Conservation (phyloP, 148 eudicot species). For the Pharnaceum exiguum region DNA sequence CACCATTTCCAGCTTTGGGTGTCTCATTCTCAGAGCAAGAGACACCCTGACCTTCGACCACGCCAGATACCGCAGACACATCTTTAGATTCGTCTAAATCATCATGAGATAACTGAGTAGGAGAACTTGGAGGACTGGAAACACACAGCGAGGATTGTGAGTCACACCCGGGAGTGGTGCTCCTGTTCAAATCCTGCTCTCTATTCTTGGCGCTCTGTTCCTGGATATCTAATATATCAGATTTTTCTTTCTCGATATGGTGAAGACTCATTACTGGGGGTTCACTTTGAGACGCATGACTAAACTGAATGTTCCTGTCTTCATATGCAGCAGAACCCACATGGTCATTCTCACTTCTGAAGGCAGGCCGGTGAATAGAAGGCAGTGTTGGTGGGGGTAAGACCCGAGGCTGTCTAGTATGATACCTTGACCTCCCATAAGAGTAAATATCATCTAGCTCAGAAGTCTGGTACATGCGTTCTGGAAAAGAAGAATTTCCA, state of each 20-base stretch:
- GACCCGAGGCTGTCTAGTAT: slow-evolving; percentile 87
- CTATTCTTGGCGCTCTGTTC: slow-evolving; percentile 30
- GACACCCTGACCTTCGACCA: slow-evolving; percentile 36
- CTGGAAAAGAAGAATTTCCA: slow-evolving; percentile 48
- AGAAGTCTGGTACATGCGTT: slow-evolving; percentile 48
- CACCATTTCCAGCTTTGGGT: slow-evolving; percentile 30
- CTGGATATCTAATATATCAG: slow-evolving; percentile 28
- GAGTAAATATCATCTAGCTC: slow-evolving; percentile 66
- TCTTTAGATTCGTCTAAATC: slow-evolving; percentile 86
- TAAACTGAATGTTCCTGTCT: slow-evolving; percentile 26
- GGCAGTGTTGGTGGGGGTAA: slow-evolving; percentile 80
- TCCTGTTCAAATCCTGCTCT: slow-evolving; percentile 37
- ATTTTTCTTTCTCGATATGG: slow-evolving; percentile 39
- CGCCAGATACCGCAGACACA: slow-evolving; percentile 32
- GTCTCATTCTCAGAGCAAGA: slow-evolving; percentile 31
- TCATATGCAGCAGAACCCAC: slow-evolving; percentile 48
- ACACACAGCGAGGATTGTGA: slow-evolving; percentile 90
- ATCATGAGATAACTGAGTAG: slow-evolving; percentile 83
- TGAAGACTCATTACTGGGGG: slow-evolving; percentile 31
- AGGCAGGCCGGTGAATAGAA: slow-evolving; percentile 42
- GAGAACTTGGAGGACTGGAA: slow-evolving; percentile 88
- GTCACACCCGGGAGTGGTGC: slow-evolving; percentile 50
- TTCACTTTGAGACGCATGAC: slow-evolving; percentile 34
- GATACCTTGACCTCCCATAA: slow-evolving; percentile 76
- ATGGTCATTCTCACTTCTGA: slow-evolving; percentile 44